Percentiles rank a stretch among this genome's conserved stretches.
Evolutionary conservation across 192 early-diverging fungal species (phyloP).

Genomic region (Funneliformis geosporum): DNA sequence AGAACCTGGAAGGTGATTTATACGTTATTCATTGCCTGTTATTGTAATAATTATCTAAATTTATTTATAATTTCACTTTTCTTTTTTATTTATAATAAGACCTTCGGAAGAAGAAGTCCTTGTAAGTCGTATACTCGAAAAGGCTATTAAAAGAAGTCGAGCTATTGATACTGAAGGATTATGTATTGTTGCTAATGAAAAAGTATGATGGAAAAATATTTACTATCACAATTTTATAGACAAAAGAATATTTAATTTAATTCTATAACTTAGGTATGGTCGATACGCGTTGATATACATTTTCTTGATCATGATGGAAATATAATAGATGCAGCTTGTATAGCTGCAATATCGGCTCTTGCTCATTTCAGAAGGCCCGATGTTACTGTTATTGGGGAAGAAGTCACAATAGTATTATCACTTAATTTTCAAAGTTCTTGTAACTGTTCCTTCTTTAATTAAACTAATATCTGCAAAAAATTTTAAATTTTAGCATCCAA

Average conservation of each 20-base stretch:
- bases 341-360: slow-evolving; percentile 88
- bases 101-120: slow-evolving; percentile 82
- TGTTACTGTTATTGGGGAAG: slow-evolving; percentile 88
- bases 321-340: slow-evolving; percentile 85
- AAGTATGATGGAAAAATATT: slow-evolving; percentile 49
- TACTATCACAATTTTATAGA: not conserved
- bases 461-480: not conserved
- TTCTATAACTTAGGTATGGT: slow-evolving; percentile 71
- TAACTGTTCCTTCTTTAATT: not conserved
- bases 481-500: slow-evolving; percentile 62
- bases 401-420: slow-evolving; percentile 74
- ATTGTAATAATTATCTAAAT: not conserved
- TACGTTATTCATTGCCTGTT: not conserved
- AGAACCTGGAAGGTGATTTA: slow-evolving; percentile 64
- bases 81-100: slow-evolving; percentile 39
- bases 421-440: slow-evolving; percentile 8
- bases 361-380: slow-evolving; percentile 94
- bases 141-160: slow-evolving; percentile 75
- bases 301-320: slow-evolving; percentile 96
- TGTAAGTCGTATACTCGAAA: slow-evolving; percentile 85
- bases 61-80: not conserved
- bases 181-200: slow-evolving; percentile 94
- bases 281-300: slow-evolving; percentile 84
- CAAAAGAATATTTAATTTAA: not conserved
- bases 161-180: slow-evolving; percentile 96